Evolutionary conservation across 768 basidiomycete genomes (phyloP).

Genomic region (Termitomyces sp.): DNA sequence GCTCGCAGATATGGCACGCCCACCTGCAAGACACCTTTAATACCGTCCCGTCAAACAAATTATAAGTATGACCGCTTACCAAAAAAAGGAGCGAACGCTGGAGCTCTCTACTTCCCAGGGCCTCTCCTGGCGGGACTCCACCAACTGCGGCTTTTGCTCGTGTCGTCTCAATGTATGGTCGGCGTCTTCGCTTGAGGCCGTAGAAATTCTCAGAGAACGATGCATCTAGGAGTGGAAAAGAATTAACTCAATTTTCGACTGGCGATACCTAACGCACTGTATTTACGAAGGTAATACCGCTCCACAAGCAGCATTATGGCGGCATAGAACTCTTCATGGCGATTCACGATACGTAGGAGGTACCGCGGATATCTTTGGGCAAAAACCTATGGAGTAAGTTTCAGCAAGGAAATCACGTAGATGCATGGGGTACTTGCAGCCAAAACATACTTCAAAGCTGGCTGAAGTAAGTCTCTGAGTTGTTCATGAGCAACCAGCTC

Average conservation of each 20-base stretch:
- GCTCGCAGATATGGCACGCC: conserved; percentile 86
- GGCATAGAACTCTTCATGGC: conserved; percentile 96
- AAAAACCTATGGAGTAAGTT: conserved; percentile 57
- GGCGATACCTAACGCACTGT: conserved; percentile 48
- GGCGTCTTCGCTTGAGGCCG: conserved; percentile 75
- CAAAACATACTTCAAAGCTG: conserved; percentile 90
- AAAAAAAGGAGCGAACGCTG: conserved; percentile 75
- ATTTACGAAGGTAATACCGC: conserved; percentile 80
- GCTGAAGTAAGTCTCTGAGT: conserved; percentile 85
- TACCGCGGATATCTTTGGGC: conserved; percentile 94
- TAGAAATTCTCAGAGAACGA: conserved; percentile 97
- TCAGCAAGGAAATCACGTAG: background rate
- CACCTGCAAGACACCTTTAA: conserved; percentile 41
- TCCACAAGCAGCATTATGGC: conserved; percentile 86
- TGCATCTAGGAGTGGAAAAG: conserved; percentile 51
- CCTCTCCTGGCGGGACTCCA: conserved; percentile 58
- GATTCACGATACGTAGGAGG: conserved; percentile 83
- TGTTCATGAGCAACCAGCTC: conserved; percentile 94
- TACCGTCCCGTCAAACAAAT: background rate
- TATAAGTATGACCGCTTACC: conserved; percentile 36
- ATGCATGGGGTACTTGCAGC: conserved; percentile 48
- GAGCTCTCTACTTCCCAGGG: conserved; percentile 60
- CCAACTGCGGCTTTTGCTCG: conserved; percentile 64
- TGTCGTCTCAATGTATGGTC: conserved; percentile 65
- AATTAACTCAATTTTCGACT: background rate